Evolutionary conservation across 2,329 filamentous ascomycete species (phyloP).

Genomic region (Ilyonectria sp.): DNA sequence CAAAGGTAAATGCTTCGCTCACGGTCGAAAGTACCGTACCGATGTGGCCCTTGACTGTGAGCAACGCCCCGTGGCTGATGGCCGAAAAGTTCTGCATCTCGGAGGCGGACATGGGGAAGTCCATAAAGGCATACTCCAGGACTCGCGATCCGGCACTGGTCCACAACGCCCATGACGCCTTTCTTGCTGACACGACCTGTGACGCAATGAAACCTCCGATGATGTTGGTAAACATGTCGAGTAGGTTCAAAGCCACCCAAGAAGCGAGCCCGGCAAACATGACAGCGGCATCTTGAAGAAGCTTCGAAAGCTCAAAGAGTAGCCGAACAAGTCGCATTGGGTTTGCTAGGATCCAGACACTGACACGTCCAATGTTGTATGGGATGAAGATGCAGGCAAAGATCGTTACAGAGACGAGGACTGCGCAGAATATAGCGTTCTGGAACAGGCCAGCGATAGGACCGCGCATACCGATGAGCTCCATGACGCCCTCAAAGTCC

Average conservation of each 20-base stretch:
- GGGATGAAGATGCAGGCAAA: constrained; percentile 90
- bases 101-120: constrained; percentile 67
- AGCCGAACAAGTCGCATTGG: constrained; percentile 83
- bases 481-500: constrained; percentile 95
- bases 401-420: constrained; percentile 90
- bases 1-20: constrained; percentile 58
- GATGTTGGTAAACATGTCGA: constrained; percentile 56
- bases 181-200: constrained; percentile 52
- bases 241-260: constrained; percentile 58
- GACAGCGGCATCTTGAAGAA: constrained; percentile 83
- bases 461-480: constrained; percentile 96
- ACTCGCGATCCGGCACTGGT: constrained; percentile 63
- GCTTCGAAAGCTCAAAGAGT: constrained; percentile 81
- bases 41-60: constrained; percentile 71
- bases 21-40: constrained; percentile 57
- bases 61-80: constrained; percentile 79
- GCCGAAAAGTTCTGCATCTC: constrained; percentile 85
- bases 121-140: constrained; percentile 64
- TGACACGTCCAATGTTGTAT: constrained; percentile 90
- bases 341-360: constrained; percentile 84
- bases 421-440: constrained; percentile 93
- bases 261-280: constrained; percentile 72
- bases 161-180: constrained; percentile 60
- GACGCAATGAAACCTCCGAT: constrained; percentile 51
- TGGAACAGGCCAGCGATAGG: constrained; percentile 92